Base-by-base conservation (phyloP, 2,329 filamentous ascomycete genomes). In the Stemphylium lycopersici region DNA sequence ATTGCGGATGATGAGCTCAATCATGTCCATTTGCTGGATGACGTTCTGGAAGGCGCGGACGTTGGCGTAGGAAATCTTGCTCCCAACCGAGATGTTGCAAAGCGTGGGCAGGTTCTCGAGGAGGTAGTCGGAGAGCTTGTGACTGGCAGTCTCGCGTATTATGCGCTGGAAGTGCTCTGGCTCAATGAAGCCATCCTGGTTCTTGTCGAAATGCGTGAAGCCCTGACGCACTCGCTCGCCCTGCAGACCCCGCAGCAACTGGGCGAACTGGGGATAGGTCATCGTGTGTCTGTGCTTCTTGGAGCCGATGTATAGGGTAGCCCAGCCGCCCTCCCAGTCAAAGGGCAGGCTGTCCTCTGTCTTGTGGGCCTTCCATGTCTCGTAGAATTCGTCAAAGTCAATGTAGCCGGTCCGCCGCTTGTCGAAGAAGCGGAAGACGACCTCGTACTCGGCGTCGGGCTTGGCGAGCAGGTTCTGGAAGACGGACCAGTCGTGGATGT, bases 31-130 rank as follows among this genome's bases (percentile, higher is more conserved):
- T 78, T 98, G 93, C 70, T 90, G 88, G 67, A 99, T 93, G 77
- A 99, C 88, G 75, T 99, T 99, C 80, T 96, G 93, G 81, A 99
- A 99, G 33, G 95, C 95, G 63, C 95, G 87, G 29, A 99, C 95
- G 73, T 96, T 97, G 74, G 95, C 92, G 73, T 99, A 99, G 6
- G 93, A 97, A 66, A 99, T 95, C 79, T 96, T 96, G 81, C 87
- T 95, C 59, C 91, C 88, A 31, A 88, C 83, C 6, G 91, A 91
- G 75, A 98, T 96, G 79, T 97, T 97, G 85, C 93, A 98, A 36
- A 99, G 85, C 0, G 92, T 95, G 59, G 90, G 87, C 41, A 99
- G 84, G 77, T 98, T 93, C 64, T 93, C 87, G 44, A 99, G 83
- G 37, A 99, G 82, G 76, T 99, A 93, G 77, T 99, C 95, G 0